Base-by-base conservation (phyloP, 2,329 filamentous ascomycete genomes). In the Trichoderma sp. region DNA sequence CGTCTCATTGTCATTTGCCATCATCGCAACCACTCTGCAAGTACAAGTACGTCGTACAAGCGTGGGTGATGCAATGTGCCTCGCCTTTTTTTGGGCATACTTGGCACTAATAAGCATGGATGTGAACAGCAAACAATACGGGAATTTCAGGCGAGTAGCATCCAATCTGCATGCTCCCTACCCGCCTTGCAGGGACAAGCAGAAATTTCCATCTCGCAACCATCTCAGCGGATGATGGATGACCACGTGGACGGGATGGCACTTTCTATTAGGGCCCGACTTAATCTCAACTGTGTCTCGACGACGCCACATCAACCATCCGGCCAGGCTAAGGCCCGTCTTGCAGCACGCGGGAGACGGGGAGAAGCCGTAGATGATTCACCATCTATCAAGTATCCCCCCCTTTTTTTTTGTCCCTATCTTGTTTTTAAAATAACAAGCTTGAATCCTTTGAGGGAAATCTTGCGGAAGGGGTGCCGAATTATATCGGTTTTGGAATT, bases 181-280 rank as follows among this genome's bases (percentile, higher is more conserved):
- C 30, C 18, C 24, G 49, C 21, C 24, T 43, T 61, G 21, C 52
- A 39, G 39, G 6, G 24, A 32, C 8, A 28, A 51, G 39, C 18
- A 56, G 59, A 46, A 43, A 56, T 37, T 64, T 52, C 37, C 58
- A 28, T 64, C 67, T 68, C 32, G 49, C 54, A 64, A 30, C 51
- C 39, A 34, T 63, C 32, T 46, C 37, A n/a, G 54, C 67, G 59
- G 67, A 63, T 68, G 52, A 63, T 58, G 28, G 68, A 16, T 43
- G 54, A 54, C 68, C 68, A 69, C 68, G 68, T 69, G 68, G 68
- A 59, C 60, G 68, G 60, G 61, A 69, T 69, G 39, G 61, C 54
- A 58, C 61, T 59, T 66, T 67, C 46, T 55, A 58, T 68, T 68
- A 63, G 59, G 59, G 59, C 56, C 51, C 16, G 64, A 66, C 39